Base-by-base conservation (phyloP, 176 grass and related monocot genomes). In the Chrysopogon serrulatus region DNA sequence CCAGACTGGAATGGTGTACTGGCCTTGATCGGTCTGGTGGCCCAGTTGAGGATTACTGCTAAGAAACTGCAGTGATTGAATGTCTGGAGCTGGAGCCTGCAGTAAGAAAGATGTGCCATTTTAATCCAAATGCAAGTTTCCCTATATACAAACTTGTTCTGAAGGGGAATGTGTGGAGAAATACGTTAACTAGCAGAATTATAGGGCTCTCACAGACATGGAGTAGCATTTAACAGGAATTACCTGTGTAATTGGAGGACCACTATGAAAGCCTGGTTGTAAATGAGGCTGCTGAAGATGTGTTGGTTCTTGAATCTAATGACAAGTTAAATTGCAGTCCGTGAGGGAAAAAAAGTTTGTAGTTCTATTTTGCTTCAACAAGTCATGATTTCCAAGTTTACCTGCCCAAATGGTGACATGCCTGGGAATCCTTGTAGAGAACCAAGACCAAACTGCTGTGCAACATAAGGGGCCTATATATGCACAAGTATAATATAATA, bases 1-100 rank as follows among this genome's bases (percentile, higher is more conserved):
- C 92, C 95, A 94, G 36, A 94, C 92, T 49, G 95, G 92, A 71
- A 97, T 94, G 16, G 90, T 85, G 89, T 93, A 94, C 36, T 97
- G 92, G 37, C 83, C 86, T 79, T 97, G 95, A 72, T 97, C 95
- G 21, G 75, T 87, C 82, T 92, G 95, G 68, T 97, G 92, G 8
- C 87, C 94, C 76, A 97, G 47, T 32, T 92, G 92, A 65, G 90
- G 84, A 82, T 92, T 87, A 71, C 88, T 92, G 41, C 88, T 85
- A 60, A 97, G 86, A 71, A 97, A 97, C 43, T 94, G 92, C 36
- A 97, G 74, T 30, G 92, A 87, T 36, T 94, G 90, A 68, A 94
- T 90, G 59, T 97, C 90, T 16, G 92, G 77, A 53, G 88, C 53
- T 68, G 92, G 74, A 33, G 76, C 77, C 88, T 90, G 74, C 72